Conservation (phyloP, 2,329 filamentous ascomycete species). For the Stagonosporopsis cucurbitacearum region DNA sequence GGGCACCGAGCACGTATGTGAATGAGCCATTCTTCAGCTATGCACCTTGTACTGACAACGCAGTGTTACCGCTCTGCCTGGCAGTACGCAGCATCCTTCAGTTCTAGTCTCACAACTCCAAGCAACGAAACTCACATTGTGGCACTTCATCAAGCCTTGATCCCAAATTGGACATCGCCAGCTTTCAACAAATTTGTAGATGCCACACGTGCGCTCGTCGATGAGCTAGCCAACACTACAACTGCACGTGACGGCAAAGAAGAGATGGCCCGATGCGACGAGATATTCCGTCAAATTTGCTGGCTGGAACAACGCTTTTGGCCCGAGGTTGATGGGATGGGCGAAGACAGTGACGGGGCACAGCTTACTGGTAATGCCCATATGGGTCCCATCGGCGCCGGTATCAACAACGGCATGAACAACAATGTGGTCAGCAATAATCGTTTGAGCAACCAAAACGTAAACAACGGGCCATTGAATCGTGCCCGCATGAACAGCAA, state of each 20-base stretch:
- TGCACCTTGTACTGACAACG: slow-evolving; percentile 14
- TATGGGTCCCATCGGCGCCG: slow-evolving; percentile 25
- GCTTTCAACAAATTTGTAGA: slow-evolving; percentile 59
- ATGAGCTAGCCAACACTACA: slow-evolving; percentile 57
- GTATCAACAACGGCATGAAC: slow-evolving; percentile 32
- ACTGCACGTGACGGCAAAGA: slow-evolving; percentile 56
- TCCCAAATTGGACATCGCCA: slow-evolving; percentile 59
- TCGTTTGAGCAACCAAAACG: slow-evolving; percentile 6
- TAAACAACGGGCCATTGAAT: slow-evolving; percentile 24
- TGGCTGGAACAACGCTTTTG: slow-evolving; percentile 58
- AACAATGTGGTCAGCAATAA: slow-evolving; percentile 23
- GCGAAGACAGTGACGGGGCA: slow-evolving; percentile 51
- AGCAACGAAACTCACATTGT: slow-evolving; percentile 53
- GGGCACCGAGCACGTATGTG: slow-evolving; percentile 70
- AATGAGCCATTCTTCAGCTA: neutral
- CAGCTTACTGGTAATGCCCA: slow-evolving; percentile 28
- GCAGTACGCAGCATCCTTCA: slow-evolving; percentile 57
- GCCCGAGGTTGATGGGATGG: slow-evolving; percentile 59
- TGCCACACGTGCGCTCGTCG: slow-evolving; percentile 56
- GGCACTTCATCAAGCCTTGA: slow-evolving; percentile 58
- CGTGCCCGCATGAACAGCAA: slow-evolving; percentile 20
- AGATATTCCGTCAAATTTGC: slow-evolving; percentile 56
- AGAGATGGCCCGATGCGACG: slow-evolving; percentile 56
- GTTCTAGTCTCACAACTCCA: slow-evolving; percentile 45
- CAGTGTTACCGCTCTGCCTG: slow-evolving; percentile 57